These are phyloP conservation scores for Hyaloscypha hepaticicola DNA, from an alignment of 495 filamentous ascomycete species.

Conservation along the genomic window DNA sequence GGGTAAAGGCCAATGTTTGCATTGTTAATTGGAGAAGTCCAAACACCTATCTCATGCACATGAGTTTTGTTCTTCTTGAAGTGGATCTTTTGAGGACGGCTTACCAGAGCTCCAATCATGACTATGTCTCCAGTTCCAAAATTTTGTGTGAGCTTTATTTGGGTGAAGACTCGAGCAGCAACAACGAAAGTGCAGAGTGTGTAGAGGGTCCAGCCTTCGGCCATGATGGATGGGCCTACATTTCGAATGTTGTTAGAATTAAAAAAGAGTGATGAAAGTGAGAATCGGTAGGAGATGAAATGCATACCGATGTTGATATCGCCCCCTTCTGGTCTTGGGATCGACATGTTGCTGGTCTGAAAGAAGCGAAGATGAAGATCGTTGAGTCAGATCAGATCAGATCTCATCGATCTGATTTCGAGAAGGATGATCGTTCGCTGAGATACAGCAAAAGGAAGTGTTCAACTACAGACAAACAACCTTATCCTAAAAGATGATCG, in stretches of 20 bases:
- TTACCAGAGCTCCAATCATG: conserved; percentile 11
- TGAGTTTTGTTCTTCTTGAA: too few species aligned
- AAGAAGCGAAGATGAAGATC: background rate
- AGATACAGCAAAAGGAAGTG: background rate
- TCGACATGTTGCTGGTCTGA: conserved; percentile 6
- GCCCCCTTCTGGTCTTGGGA: conserved; percentile 14
- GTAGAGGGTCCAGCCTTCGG: conserved; percentile 13
- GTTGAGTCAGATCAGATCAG: background rate
- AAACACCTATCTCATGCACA: background rate
- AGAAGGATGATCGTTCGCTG: too few species aligned
- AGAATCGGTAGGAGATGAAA: too few species aligned
- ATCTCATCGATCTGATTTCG: background rate
- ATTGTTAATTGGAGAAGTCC: conserved; percentile 7
- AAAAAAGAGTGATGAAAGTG: too few species aligned
- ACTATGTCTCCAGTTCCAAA: conserved; percentile 15
- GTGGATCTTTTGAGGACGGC: background rate
- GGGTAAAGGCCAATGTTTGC: background rate
- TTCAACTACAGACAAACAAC: background rate
- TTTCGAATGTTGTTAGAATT: background rate
- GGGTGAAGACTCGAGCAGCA: conserved; percentile 12
- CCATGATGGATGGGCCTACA: conserved; percentile 9
- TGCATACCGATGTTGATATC: conserved; percentile 16
- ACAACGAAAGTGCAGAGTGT: background rate
- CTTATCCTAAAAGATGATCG: too few species aligned
- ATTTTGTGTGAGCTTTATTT: conserved; percentile 11